A percentile compares a stretch with the other conserved stretches of the same genome.
Evolutionary conservation across 2,329 filamentous ascomycete genomes (phyloP).

Genomic region (Pleoardoris graminearum): DNA sequence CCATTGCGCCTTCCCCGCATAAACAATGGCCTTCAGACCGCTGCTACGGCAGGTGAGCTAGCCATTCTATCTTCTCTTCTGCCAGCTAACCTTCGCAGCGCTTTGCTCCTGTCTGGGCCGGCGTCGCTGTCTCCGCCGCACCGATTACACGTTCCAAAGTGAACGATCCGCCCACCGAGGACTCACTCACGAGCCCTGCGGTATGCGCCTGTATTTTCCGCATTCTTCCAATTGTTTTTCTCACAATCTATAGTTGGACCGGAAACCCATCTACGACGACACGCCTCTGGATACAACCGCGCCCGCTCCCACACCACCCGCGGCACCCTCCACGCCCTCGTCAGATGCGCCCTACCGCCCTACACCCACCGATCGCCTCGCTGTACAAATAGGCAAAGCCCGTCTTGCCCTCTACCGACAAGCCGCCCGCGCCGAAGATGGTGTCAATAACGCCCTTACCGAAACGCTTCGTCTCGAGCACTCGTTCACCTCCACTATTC

Average conservation of each 20-base stretch:
- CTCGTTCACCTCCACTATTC: constrained; percentile 85
- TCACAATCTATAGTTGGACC: constrained; percentile 28
- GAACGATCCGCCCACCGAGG: constrained; percentile 53
- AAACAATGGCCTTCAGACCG: constrained; percentile 57
- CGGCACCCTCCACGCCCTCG: constrained; percentile 29
- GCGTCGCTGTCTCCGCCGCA: constrained; percentile 47
- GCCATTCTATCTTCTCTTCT: constrained; percentile 1
- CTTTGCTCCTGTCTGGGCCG: constrained; percentile 52
- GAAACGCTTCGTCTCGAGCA: constrained; percentile 82
- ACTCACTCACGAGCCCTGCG: constrained; percentile 26
- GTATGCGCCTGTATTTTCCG: constrained; percentile 16
- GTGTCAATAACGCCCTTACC: constrained; percentile 80
- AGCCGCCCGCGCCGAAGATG: constrained; percentile 74
- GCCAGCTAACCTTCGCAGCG: constrained; percentile 46
- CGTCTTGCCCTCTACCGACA: constrained; percentile 81
- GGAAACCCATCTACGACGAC: constrained; percentile 79
- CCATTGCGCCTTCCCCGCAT: constrained; percentile 39
- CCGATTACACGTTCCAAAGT: constrained; percentile 45
- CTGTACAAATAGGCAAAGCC: constrained; percentile 75
- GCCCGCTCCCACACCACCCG: constrained; percentile 39
- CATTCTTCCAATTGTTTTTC: neutral
- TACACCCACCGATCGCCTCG: constrained; percentile 87
- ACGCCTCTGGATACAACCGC: constrained; percentile 44
- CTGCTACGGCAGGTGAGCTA: constrained; percentile 56
- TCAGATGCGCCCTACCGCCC: constrained; percentile 51